These are phyloP conservation scores for Hypoxylon fragiforme DNA, from an alignment of 495 filamentous ascomycete species.

Conservation along the genomic window DNA sequence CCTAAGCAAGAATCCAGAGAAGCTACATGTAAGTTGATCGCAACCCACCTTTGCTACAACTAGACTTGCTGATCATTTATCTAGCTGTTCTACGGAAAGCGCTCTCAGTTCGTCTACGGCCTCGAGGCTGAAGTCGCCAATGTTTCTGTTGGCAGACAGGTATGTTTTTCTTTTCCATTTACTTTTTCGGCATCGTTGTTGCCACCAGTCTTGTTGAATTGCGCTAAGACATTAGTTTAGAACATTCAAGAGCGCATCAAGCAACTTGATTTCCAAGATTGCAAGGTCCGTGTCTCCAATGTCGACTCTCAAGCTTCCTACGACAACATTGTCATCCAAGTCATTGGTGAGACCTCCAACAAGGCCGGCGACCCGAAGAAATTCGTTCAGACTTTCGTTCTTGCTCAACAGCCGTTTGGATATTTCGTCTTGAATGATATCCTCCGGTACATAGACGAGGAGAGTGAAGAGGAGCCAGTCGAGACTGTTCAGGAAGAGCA, in stretches of 20 bases:
- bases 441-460: constrained; percentile 87
- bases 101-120: constrained; percentile 80
- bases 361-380: constrained; percentile 87
- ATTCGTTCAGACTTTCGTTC: constrained; percentile 97
- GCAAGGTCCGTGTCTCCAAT: constrained; percentile 97
- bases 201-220: not conserved
- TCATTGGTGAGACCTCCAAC: constrained; percentile 97
- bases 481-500: constrained; percentile 37
- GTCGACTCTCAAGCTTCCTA: constrained; percentile 94
- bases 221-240: constrained; percentile 49
- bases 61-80: constrained; percentile 1
- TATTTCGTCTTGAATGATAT: constrained; percentile 99
- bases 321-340: constrained; percentile 91
- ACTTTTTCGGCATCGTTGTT: not conserved
- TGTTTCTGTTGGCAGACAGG: constrained; percentile 81
- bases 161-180: constrained; percentile 52
- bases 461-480: constrained; percentile 61
- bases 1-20: constrained; percentile 89
- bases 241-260: constrained; percentile 93
- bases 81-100: constrained; percentile 80
- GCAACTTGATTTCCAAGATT: constrained; percentile 90
- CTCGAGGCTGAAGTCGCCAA: constrained; percentile 83
- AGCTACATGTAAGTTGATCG: constrained; percentile 72
- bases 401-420: constrained; percentile 92
- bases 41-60: not conserved